Evolutionary conservation across 441 rosid genomes (phyloP).

Genomic region (Pelargonium cotyledonis): DNA sequence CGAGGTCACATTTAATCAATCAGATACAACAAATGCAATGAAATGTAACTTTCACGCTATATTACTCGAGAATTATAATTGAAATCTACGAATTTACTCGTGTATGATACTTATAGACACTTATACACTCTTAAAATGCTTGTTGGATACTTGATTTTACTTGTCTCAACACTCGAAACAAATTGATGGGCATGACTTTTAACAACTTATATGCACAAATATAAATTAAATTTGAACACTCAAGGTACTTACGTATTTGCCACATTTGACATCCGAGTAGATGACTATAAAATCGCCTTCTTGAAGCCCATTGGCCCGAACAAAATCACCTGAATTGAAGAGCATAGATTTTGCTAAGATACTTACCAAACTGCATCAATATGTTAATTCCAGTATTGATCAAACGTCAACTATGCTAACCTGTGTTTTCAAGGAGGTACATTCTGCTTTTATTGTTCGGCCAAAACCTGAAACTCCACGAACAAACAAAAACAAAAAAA

Average conservation of each 20-base stretch:
- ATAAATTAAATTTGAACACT: too few species aligned
- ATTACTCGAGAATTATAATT: background rate
- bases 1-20: background rate
- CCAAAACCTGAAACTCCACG: slow-evolving; percentile 79
- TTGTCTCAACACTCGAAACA: too few species aligned
- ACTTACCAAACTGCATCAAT: background rate
- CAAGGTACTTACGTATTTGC: slow-evolving; percentile 63
- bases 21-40: too few species aligned
- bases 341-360: background rate
- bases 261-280: slow-evolving; percentile 79
- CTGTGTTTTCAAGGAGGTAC: slow-evolving; percentile 97
- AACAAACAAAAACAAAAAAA: slow-evolving; percentile 9
- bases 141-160: too few species aligned
- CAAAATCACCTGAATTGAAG: slow-evolving; percentile 67
- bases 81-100: too few species aligned
- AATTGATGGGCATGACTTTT: background rate
- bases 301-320: slow-evolving; percentile 83
- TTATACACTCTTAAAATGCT: too few species aligned
- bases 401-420: slow-evolving; percentile 23
- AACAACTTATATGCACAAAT: too few species aligned
- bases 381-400: background rate
- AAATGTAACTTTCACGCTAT: too few species aligned
- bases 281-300: slow-evolving; percentile 98
- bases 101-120: too few species aligned
- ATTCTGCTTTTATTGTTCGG: slow-evolving; percentile 99